These are phyloP conservation scores for Gossypium sturtianum DNA, from an alignment of 345 rosid species.

Conservation along the genomic window DNA sequence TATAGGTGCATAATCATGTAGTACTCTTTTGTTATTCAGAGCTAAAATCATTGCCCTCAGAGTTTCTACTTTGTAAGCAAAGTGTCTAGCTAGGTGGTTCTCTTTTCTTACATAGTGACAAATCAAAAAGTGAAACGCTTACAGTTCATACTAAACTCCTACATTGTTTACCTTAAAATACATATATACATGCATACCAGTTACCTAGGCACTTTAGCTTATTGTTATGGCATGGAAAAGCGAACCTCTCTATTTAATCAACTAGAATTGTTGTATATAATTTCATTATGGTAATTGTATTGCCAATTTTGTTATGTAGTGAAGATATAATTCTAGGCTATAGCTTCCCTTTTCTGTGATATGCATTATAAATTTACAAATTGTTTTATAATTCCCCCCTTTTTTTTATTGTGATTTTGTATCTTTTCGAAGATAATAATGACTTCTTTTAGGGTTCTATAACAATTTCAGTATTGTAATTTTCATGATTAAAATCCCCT, in stretches of 20 bases:
- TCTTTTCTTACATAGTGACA: not conserved
- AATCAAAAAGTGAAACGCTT: conserved; percentile 1
- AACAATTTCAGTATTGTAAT: not conserved
- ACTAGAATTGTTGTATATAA: not conserved
- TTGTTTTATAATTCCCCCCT: conserved; percentile 10
- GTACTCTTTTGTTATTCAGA: conserved; percentile 1
- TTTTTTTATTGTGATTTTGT: conserved; percentile 20
- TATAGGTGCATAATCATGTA: not conserved
- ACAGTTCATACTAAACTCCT: not conserved
- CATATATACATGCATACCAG: not conserved
- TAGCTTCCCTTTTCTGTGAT: no score
- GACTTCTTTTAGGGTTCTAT: conserved; percentile 29
- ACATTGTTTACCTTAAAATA: not conserved
- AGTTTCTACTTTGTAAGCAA: conserved; percentile 12
- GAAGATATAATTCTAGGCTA: no score
- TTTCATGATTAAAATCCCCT: conserved; percentile 8
- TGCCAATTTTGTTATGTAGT: not conserved
- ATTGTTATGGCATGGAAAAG: not conserved
- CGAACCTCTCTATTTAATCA: not conserved
- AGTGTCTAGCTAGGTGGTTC: not conserved
- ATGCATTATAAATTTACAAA: conserved; percentile 31
- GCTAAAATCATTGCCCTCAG: conserved; percentile 28
- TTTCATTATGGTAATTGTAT: not conserved
- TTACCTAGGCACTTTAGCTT: not conserved
- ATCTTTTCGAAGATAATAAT: conserved; percentile 33